Evolutionary conservation across 768 basidiomycete genomes (phyloP), one percentile per base, ranked within the genome.

Genomic region (Tylopilus subfusipes): DNA sequence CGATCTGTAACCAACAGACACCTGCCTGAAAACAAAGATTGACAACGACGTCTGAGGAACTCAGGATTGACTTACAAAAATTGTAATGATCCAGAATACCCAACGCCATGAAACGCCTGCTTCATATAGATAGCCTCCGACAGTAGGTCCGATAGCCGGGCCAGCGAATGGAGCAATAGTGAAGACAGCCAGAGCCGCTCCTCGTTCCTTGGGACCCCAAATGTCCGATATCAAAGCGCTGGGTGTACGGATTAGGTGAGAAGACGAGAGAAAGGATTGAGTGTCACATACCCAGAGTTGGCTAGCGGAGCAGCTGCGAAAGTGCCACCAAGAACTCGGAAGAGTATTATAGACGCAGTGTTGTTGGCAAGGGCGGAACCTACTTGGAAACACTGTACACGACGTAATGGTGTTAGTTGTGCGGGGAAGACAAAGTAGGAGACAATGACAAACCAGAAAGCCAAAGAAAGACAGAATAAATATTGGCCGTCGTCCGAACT

Each of bases 241-340:
- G 19, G 48, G 12, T 10, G n/a, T 13, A 42, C 11, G 9, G 24
- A 18, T 54, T 34, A 42, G 34, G 52, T 43, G 10, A 51, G 31
- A 45, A 25, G n/a, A 14, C 3, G 53, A 12, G 4, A 13, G 25
- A 27, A 14, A 19, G 18, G 21, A 9, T 21, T 18, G 19, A 68
- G 4, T 4, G 5, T 16, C 27, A 47, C 74, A 12, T 62, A 85
- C 83, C 85, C 87, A 53, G 82, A 79, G 70, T 88, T 88, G 7
- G 86, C 80, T 42, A 88, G 62, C 1, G 88, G 88, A 27, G 82
- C 78, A 18, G 84, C 79, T 19, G 87, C 86, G 59, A 87, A 89
- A 2, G 74, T 72, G 13, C 89, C 88, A 2, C 82, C 80, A n/a
- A 90, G 65, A 65, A 90, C 85, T 21, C 90, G 80, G 59, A 87